A percentile compares a stretch with the other conserved stretches of the same genome.
Evolutionary conservation across 352 stramenopile species (phyloP).

Genomic region (Thalassiosira exigua): DNA sequence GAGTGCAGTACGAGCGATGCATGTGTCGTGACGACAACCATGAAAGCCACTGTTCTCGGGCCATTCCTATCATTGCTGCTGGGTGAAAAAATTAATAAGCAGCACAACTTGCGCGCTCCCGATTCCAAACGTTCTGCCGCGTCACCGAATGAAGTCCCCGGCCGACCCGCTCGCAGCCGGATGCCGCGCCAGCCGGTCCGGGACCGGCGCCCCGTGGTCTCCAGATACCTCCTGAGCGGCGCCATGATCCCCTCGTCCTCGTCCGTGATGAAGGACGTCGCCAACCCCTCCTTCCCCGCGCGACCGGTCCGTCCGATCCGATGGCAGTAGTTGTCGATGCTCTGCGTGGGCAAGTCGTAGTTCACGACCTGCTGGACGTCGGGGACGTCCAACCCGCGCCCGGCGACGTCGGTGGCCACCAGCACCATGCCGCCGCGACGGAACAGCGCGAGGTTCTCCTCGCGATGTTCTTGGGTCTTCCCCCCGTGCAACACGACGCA

Average conservation of each 20-base stretch:
- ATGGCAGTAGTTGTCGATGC: slow-evolving; percentile 99
- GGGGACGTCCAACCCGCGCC: slow-evolving; percentile 97
- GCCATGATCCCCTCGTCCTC: slow-evolving; percentile 97
- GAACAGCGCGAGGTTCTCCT: slow-evolving; percentile 85
- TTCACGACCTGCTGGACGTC: slow-evolving; percentile 99
- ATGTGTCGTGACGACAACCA: no score
- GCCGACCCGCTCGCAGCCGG: slow-evolving; percentile 90
- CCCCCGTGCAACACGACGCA: slow-evolving; percentile 96
- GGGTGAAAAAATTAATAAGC: no score
- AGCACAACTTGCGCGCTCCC: no score
- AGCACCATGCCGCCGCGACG: slow-evolving; percentile 79
- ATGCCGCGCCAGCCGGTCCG: slow-evolving; percentile 92
- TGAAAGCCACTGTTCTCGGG: no score
- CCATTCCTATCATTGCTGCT: no score
- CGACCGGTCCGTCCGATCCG: slow-evolving; percentile 97
- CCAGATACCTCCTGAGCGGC: slow-evolving; percentile 96
- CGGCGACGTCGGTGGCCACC: slow-evolving; percentile 93
- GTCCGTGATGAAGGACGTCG: slow-evolving; percentile 98
- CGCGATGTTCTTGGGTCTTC: slow-evolving; percentile 92
- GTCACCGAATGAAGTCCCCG: no score
- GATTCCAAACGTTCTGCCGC: no score
- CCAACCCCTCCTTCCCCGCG: slow-evolving; percentile 95
- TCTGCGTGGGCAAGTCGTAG: slow-evolving; percentile 94
- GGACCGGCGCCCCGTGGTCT: slow-evolving; percentile 94
- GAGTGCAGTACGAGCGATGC: no score